These are phyloP conservation scores for Aspergillus ellipticus DNA, from an alignment of 495 filamentous ascomycete genomes.

Conservation along the genomic window DNA sequence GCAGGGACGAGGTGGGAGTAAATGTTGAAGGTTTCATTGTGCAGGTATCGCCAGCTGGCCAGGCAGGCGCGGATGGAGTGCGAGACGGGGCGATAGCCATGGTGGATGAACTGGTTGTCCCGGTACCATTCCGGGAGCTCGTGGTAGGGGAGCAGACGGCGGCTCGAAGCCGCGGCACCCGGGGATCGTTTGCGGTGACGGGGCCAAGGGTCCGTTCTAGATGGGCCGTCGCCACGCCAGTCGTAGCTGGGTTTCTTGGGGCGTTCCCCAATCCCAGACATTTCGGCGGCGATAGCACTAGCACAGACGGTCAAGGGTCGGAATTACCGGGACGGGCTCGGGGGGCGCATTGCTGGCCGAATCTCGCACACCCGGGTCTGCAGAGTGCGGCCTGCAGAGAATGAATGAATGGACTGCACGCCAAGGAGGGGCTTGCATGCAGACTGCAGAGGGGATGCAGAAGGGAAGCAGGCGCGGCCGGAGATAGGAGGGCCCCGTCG, in stretches of 20 bases:
- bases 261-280: too few relatives aligned
- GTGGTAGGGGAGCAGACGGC: constrained; percentile 24
- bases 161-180: not conserved
- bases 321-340: too few relatives aligned
- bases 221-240: too few relatives aligned
- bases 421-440: not conserved
- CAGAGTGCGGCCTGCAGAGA: too few relatives aligned
- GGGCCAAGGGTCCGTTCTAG: too few relatives aligned
- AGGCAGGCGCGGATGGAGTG: constrained; percentile 26
- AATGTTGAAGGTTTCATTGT: constrained; percentile 37
- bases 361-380: too few relatives aligned
- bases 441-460: not conserved
- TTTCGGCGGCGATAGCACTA: too few relatives aligned
- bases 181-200: not conserved
- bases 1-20: constrained; percentile 30
- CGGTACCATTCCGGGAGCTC: constrained; percentile 33
- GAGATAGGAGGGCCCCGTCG: not conserved
- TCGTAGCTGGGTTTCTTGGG: too few relatives aligned
- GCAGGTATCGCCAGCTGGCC: constrained; percentile 26
- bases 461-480: not conserved
- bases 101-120: constrained; percentile 24
- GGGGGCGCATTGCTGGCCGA: too few relatives aligned
- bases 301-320: too few relatives aligned
- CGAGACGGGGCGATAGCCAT: constrained; percentile 30
- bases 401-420: too few relatives aligned